phyloP scores from a whole-genome alignment of 768 basidiomycete genomes.

The Ephemerocybe angulata region DNA sequence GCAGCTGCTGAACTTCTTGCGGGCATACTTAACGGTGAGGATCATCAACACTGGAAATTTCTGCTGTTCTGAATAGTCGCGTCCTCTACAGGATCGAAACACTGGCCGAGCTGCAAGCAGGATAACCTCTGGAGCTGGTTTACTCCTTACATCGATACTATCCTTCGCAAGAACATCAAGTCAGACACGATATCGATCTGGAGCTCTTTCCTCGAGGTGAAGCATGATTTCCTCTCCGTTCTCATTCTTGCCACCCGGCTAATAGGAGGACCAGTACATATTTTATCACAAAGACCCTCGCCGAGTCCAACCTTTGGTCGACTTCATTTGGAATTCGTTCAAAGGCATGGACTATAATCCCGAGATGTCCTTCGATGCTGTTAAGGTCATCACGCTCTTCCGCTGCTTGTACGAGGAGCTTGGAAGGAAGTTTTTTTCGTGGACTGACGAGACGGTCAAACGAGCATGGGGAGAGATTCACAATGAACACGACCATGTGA shows the following conservation, averaged over 20 bases:
- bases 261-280: slow-evolving; percentile 49
- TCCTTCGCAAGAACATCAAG: slow-evolving; percentile 69
- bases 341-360: slow-evolving; percentile 69
- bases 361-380: slow-evolving; percentile 78
- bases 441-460: slow-evolving; percentile 65
- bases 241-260: not conserved
- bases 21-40: slow-evolving; percentile 65
- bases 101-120: slow-evolving; percentile 78
- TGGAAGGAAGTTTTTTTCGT: slow-evolving; percentile 76
- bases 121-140: slow-evolving; percentile 78
- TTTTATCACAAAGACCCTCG: slow-evolving; percentile 82
- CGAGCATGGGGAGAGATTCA: slow-evolving; percentile 68
- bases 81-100: slow-evolving; percentile 63
- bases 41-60: not conserved
- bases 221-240: slow-evolving; percentile 6
- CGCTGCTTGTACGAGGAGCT: slow-evolving; percentile 70
- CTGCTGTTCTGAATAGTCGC: slow-evolving; percentile 1
- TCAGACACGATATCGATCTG: slow-evolving; percentile 78
- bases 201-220: slow-evolving; percentile 75
- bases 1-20: slow-evolving; percentile 84
- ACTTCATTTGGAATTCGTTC: slow-evolving; percentile 66
- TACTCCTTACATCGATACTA: slow-evolving; percentile 56
- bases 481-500: slow-evolving; percentile 77
- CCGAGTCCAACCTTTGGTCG: slow-evolving; percentile 72
- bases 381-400: slow-evolving; percentile 66